phyloP scores from a whole-genome alignment of 108 stramenopile genomes.

The Nannochloropsis salina region DNA sequence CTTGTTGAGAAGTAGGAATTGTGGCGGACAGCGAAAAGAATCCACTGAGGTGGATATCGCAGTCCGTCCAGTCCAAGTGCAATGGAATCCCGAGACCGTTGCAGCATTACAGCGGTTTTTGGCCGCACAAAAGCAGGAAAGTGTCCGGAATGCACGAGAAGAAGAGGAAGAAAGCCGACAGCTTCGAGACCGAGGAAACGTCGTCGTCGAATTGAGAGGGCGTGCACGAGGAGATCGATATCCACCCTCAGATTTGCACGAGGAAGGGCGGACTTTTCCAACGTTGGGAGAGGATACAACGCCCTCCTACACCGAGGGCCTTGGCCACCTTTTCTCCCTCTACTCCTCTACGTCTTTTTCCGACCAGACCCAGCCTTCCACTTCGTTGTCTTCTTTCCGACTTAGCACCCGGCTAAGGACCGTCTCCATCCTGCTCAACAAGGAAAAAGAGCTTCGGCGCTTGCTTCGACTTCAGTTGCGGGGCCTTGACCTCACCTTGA shows the following conservation, averaged over 20 bases:
- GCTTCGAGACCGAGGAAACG: background rate
- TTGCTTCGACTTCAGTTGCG: constrained; percentile 23
- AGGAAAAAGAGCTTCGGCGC: constrained; percentile 36
- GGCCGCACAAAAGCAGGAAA: background rate
- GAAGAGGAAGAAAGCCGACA: background rate
- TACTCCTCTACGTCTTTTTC: background rate
- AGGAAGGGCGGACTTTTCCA: background rate
- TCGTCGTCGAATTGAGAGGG: too few species aligned
- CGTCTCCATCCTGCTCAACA: constrained; percentile 33
- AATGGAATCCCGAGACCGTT: constrained; percentile 46
- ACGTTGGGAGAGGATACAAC: background rate
- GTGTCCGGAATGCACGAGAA: background rate
- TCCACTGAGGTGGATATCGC: background rate
- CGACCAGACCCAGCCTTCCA: background rate
- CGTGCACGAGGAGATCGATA: too few species aligned
- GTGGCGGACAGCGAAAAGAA: background rate
- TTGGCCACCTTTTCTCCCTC: background rate
- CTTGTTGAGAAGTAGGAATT: background rate
- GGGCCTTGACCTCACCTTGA: constrained; percentile 23
- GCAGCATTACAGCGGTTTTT: constrained; percentile 28
- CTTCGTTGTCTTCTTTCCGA: background rate
- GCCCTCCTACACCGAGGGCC: background rate
- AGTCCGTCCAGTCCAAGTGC: constrained; percentile 17
- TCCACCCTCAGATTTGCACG: background rate
- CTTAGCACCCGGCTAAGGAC: background rate